phyloP scores from a whole-genome alignment of 345 rosid species.

The Eutrema yunnanense region DNA sequence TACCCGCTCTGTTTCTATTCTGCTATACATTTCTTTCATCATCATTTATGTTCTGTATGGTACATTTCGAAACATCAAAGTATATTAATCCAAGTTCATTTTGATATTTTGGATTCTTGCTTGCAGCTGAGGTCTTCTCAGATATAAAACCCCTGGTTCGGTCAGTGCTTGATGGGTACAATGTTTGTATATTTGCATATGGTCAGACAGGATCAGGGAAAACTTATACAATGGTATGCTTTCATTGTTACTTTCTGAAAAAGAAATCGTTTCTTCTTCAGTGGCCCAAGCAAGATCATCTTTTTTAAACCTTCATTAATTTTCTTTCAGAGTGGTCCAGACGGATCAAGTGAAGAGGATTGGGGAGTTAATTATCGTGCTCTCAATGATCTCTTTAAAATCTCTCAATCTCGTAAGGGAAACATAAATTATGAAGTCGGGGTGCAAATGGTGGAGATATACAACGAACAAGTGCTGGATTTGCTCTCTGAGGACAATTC shows the following conservation, averaged over 20 bases:
- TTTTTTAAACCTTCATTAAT: too few species aligned
- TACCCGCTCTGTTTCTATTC: neutral
- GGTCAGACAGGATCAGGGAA: constrained; percentile 99
- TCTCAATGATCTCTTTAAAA: constrained; percentile 65
- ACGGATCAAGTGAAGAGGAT: constrained; percentile 50
- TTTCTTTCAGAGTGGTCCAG: constrained; percentile 63
- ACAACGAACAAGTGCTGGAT: constrained; percentile 87
- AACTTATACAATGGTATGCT: constrained; percentile 80
- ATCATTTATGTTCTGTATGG: neutral
- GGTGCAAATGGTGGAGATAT: constrained; percentile 92
- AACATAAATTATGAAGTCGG: constrained; percentile 52
- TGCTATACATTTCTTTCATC: neutral
- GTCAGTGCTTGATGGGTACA: constrained; percentile 81
- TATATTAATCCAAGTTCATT: constrained; percentile 6
- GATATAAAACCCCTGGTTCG: constrained; percentile 70
- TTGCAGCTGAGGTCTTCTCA: constrained; percentile 72
- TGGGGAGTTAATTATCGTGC: constrained; percentile 94
- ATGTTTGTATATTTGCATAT: constrained; percentile 91
- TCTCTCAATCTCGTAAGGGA: constrained; percentile 53
- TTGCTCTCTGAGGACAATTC: constrained; percentile 48
- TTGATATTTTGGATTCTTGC: constrained; percentile 26
- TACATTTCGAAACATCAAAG: neutral
- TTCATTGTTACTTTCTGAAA: neutral
- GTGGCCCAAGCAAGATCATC: neutral
- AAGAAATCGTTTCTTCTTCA: neutral